phyloP scores from a whole-genome alignment of 164 flowering plant species.

The Euptelea pleiosperma region DNA sequence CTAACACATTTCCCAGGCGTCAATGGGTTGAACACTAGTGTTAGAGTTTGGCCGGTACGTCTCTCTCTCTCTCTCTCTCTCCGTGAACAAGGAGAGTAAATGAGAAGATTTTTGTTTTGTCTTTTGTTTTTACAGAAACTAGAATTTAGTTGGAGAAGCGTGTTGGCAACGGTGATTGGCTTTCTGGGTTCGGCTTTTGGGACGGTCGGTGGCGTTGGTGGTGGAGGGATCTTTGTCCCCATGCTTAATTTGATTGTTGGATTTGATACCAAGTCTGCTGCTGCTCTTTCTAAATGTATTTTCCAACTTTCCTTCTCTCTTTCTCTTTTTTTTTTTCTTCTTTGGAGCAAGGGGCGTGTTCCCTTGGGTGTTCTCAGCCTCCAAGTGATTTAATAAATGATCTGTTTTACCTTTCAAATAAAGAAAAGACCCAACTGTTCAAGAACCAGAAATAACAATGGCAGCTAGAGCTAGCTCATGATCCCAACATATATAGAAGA shows the following conservation, averaged over 20 bases:
- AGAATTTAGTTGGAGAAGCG: conserved; percentile 60
- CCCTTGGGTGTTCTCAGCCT: too few relatives aligned
- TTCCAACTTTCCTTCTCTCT: not conserved
- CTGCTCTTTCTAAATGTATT: conserved; percentile 88
- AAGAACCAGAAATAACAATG: too few relatives aligned
- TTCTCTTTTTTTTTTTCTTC: not conserved
- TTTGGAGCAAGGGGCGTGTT: too few relatives aligned
- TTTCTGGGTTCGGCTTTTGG: conserved; percentile 84
- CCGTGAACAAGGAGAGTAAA: not conserved
- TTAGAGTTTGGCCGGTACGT: conserved; percentile 66
- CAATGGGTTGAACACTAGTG: conserved; percentile 10
- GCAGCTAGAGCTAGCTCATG: too few relatives aligned
- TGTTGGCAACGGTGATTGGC: conserved; percentile 67
- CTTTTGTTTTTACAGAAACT: conserved; percentile 41
- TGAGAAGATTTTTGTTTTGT: not conserved
- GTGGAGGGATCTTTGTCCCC: conserved; percentile 91
- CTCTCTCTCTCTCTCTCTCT: not conserved
- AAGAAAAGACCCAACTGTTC: too few relatives aligned
- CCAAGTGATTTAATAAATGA: too few relatives aligned
- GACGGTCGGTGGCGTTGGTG: conserved; percentile 90
- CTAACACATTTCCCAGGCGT: too few relatives aligned
- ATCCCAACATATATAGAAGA: too few relatives aligned
- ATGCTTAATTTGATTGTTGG: conserved; percentile 81
- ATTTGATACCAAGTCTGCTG: conserved; percentile 86
- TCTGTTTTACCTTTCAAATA: too few relatives aligned